Conservation (phyloP, 495 filamentous ascomycete genomes). For the Letharia lupina region DNA sequence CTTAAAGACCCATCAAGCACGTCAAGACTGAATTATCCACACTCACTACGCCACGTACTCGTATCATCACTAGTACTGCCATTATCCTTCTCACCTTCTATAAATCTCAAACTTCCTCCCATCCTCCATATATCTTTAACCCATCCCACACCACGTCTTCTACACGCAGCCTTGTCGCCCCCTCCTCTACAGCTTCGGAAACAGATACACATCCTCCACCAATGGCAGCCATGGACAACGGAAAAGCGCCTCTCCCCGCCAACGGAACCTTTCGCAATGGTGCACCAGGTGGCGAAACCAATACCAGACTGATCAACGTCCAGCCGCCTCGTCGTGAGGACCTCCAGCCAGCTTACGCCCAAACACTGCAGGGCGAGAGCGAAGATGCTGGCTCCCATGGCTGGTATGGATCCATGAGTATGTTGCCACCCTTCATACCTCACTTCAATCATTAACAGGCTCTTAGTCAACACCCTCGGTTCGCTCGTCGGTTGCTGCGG, state of each 20-base stretch:
- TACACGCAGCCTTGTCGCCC: slow-evolving; percentile 16
- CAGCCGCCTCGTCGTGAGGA: slow-evolving; percentile 75
- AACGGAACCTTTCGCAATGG: slow-evolving; percentile 20
- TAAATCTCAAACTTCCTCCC: neutral
- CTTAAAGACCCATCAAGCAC: slow-evolving; percentile 16
- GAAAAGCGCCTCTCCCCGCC: slow-evolving; percentile 36
- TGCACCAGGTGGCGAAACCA: slow-evolving; percentile 15
- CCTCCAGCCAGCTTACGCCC: slow-evolving; percentile 82
- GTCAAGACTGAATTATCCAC: slow-evolving; percentile 7
- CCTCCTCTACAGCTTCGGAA: slow-evolving; percentile 11
- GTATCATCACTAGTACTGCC: slow-evolving; percentile 3
- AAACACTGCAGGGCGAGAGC: slow-evolving; percentile 55
- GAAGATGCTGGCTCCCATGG: slow-evolving; percentile 65
- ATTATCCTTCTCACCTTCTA: neutral
- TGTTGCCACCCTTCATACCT: slow-evolving; percentile 26
- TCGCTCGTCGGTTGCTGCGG: slow-evolving; percentile 68
- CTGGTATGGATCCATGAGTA: slow-evolving; percentile 89
- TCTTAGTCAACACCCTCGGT: slow-evolving; percentile 65
- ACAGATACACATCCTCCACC: slow-evolving; percentile 10
- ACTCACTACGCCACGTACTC: slow-evolving; percentile 11
- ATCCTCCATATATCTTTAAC: neutral
- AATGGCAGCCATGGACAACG: slow-evolving; percentile 27
- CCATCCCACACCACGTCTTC: slow-evolving; percentile 13
- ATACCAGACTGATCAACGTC: slow-evolving; percentile 55
- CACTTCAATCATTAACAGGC: neutral